Base-by-base conservation (phyloP, 176 grass and related monocot genomes). In the Hyparrhenia diplandra region DNA sequence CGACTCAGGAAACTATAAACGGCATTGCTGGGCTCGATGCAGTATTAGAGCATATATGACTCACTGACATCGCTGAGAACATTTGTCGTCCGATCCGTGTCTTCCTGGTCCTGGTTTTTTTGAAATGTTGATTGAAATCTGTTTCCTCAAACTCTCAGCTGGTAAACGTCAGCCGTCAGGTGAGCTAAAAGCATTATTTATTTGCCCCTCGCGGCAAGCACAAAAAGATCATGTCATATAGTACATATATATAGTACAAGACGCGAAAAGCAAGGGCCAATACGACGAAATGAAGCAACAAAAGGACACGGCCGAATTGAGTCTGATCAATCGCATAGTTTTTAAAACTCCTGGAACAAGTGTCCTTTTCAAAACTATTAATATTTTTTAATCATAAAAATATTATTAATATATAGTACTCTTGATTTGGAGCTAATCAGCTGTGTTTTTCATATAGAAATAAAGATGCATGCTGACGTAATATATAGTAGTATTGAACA, bases 1-100 rank as follows among this genome's bases (percentile, higher is more conserved):
- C 42, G 42, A 49, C 34, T 73, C 55, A 80, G 71, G 59, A 74
- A 65, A 23, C 69, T 47, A 41, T 66, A 45, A 36, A 24, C 75
- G 23, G 25, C 60, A 36, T 58, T 45, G 45, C 84, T 67, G 84
- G 77, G 68, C 76, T 80, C 84, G 84, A 86, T 80, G 83, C 64
- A 63, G 39, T n/a, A 30, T 61, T 5, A 21, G 1, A 5, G 14
- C 5, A 14, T 9, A 54, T 9, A 16, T 7, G n/a, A 2, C 25
- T 21, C 42, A 31, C 41, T 57, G 68, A 43, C 52, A 32, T 74
- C 68, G n/a, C 67, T 66, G 76, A 57, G 43, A 57, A 73, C 76
- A 84, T 81, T 68, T 81, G 77, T 58, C 69, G 68, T 43, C 79
- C 23, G 40, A n/a, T n/a, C n/a, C n/a, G n/a, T 43, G 7, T n/a